phyloP scores from a whole-genome alignment of 1,139 yeast species.

The Debaryomyces nepalensis region DNA sequence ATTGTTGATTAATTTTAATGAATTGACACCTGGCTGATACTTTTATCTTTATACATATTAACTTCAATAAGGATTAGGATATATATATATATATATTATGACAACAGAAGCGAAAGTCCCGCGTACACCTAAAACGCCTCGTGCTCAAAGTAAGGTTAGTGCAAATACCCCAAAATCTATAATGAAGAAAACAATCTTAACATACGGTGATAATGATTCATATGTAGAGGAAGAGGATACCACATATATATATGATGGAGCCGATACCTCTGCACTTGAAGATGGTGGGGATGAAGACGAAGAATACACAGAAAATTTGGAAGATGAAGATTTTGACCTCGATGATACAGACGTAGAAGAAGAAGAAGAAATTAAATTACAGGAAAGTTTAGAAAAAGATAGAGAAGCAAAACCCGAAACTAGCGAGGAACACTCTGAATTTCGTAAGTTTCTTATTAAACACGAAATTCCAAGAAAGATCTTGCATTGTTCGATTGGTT shows the following conservation, averaged over 20 bases:
- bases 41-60: neutral
- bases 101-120: slow-evolving; percentile 8
- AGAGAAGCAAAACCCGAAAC: neutral
- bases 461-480: slow-evolving; percentile 89
- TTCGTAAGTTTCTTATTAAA: slow-evolving; percentile 62
- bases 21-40: neutral
- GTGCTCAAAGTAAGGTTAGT: slow-evolving; percentile 9
- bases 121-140: slow-evolving; percentile 18
- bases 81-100: slow-evolving; percentile 2
- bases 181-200: slow-evolving; percentile 28
- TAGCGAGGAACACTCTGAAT: slow-evolving; percentile 19
- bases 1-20: neutral
- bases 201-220: slow-evolving; percentile 34
- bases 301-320: slow-evolving; percentile 17
- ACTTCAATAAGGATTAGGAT: neutral
- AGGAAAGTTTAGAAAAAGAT: neutral
- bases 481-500: slow-evolving; percentile 87
- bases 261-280: slow-evolving; percentile 19
- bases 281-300: slow-evolving; percentile 27
- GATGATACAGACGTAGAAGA: slow-evolving; percentile 18
- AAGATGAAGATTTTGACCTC: slow-evolving; percentile 20
- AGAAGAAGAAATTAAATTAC: neutral
- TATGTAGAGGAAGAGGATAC: slow-evolving; percentile 46
- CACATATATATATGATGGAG: slow-evolving; percentile 36
- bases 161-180: slow-evolving; percentile 19